Conservation (phyloP, 2,329 filamentous ascomycete species). For the Pseudogymnoascus sp. region DNA sequence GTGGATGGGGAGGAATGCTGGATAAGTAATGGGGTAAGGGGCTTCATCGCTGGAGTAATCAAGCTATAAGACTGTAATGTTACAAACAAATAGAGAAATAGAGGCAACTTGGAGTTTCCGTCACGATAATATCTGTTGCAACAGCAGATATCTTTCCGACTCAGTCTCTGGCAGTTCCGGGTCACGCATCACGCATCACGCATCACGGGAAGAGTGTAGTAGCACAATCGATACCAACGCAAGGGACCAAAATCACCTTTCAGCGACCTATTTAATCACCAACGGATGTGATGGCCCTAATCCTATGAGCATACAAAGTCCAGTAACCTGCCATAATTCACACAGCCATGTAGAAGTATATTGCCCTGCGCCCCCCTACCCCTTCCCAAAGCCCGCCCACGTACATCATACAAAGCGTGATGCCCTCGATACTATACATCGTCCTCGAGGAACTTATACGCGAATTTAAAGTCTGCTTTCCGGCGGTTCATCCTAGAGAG, state of each 20-base stretch:
- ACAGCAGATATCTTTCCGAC: neutral
- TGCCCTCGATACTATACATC: slow-evolving; percentile 71
- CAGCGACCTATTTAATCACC: neutral
- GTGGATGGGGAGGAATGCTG: slow-evolving; percentile 69
- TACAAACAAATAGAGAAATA: neutral
- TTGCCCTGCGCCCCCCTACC: neutral
- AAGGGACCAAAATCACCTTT: neutral
- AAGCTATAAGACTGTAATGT: slow-evolving; percentile 12
- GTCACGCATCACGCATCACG: neutral
- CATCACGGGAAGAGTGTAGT: neutral
- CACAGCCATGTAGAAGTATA: slow-evolving; percentile 8
- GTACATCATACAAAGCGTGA: slow-evolving; percentile 21
- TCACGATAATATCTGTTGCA: neutral
- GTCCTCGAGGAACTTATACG: slow-evolving; percentile 95
- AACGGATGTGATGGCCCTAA: neutral
- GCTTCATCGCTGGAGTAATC: slow-evolving; percentile 52
- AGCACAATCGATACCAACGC: neutral
- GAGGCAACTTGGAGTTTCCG: neutral
- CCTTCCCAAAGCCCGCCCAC: neutral
- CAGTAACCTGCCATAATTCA: slow-evolving; percentile 5
- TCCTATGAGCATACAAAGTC: slow-evolving; percentile 5
- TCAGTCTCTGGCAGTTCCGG: neutral
- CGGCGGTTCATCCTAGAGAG: slow-evolving; percentile 84
- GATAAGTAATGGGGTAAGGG: slow-evolving; percentile 81
- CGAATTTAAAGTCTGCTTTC: slow-evolving; percentile 97